Evolutionary conservation across 257 asterid species (phyloP), one percentile per base, ranked within the genome.

Genomic region (Craterostigma plantagineum): DNA sequence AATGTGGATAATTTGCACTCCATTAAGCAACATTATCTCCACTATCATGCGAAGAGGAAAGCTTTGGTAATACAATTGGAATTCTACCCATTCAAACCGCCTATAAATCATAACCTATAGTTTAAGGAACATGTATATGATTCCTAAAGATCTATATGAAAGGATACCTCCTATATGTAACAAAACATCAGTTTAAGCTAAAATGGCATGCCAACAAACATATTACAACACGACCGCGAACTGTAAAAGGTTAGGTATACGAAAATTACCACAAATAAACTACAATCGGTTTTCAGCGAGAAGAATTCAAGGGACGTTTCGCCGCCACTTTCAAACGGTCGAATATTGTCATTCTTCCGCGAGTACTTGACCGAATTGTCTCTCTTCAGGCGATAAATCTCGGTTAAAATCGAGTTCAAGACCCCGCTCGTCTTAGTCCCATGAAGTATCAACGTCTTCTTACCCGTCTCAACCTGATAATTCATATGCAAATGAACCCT

Each of bases 241-340:
- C 30, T 2, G 30, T 23, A 23, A 23, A 23, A 51, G 4, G 14
- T 4, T 9, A 40, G 0, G 30, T 15, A 11, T 11, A 9, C 3
- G 11, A 16, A 16, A 53, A 74, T 59, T 66, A 83, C 94, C 92
- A 90, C 77, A 64, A 90, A 67, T 30, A 90, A 49, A 56, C 95
- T 76, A 65, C 99, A 90, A 64, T 90, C 94, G 3, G 99, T 72
- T 66, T 90, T 90, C 16, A 58, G 71, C 0, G 95, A 83, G 66
- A 58, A 83, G 46, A 90, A 90, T 74, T 79, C 99, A 23, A 87
- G 50, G 35, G 93, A 82, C 33, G 87, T 58, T 66, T 79, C 98
- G 16, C 95, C 97, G 0, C 93, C 84, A 27, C 58, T 65, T 61
- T 65, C 69, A 42, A 66, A 66, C 8, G 69, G 69, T 54, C 56